Evolutionary conservation across 441 rosid species (phyloP).

Genomic region (Brassica balearica): DNA sequence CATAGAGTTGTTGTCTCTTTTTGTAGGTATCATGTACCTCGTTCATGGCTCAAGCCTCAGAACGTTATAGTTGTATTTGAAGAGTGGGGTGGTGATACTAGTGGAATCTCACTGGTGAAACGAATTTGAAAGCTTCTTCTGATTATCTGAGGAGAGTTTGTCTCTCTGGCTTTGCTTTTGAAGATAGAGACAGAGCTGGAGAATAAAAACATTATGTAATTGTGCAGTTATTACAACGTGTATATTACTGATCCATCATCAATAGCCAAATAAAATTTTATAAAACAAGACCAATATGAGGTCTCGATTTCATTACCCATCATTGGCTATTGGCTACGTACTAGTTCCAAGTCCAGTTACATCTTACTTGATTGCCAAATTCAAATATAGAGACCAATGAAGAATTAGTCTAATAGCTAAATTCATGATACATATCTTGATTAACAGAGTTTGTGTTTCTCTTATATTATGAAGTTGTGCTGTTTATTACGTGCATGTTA

Average conservation of each 20-base stretch:
- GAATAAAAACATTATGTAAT: not conserved
- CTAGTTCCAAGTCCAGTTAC: not conserved
- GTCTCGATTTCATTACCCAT: not conserved
- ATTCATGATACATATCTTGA: not conserved
- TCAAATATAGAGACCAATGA: not conserved
- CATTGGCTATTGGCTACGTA: not conserved
- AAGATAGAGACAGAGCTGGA: conserved; percentile 37
- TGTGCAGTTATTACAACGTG: conserved; percentile 34
- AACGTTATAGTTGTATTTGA: conserved; percentile 61
- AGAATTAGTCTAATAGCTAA: not conserved
- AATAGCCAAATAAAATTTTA: conserved; percentile 11
- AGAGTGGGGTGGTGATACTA: conserved; percentile 68
- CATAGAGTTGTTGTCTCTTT: not conserved
- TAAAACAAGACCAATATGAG: not conserved
- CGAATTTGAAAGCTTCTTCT: conserved; percentile 46
- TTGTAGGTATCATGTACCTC: conserved; percentile 66
- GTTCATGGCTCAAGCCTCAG: conserved; percentile 58
- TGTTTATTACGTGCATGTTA: too few relatives aligned
- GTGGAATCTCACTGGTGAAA: conserved; percentile 53
- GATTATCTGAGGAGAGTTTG: conserved; percentile 25
- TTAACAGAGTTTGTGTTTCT: too few relatives aligned
- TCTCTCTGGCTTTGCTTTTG: conserved; percentile 36
- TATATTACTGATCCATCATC: conserved; percentile 21
- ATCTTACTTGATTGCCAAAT: not conserved
- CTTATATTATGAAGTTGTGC: too few relatives aligned